Evolutionary conservation across 805 yeast species (phyloP).

Genomic region (Isabelozyma heimii): DNA sequence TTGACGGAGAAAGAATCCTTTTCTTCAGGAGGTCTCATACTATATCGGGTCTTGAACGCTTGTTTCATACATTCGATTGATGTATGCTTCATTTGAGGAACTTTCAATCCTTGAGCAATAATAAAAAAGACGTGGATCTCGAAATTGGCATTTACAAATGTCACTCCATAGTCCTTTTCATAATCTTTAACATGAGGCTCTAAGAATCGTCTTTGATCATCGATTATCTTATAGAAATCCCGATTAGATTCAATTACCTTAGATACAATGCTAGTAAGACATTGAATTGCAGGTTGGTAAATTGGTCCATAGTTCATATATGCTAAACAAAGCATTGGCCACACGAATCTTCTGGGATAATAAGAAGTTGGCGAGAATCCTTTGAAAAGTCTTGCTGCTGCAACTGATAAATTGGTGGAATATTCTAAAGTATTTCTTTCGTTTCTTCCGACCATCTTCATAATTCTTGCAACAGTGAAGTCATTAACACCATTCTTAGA

Average conservation of each 20-base stretch:
- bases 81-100: slow-evolving; percentile 53
- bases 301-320: slow-evolving; percentile 25
- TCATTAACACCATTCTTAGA: slow-evolving; percentile 64
- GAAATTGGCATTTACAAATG: slow-evolving; percentile 44
- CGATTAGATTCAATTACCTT: slow-evolving; percentile 12
- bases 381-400: slow-evolving; percentile 46
- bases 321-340: slow-evolving; percentile 41
- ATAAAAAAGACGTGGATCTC: slow-evolving; percentile 49
- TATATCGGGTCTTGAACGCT: slow-evolving; percentile 42
- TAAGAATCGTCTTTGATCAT: slow-evolving; percentile 32
- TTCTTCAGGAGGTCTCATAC: slow-evolving; percentile 19
- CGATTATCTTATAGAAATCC: slow-evolving; percentile 18
- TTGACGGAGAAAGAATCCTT: slow-evolving; percentile 3
- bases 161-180: slow-evolving; percentile 42
- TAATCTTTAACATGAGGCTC: slow-evolving; percentile 39
- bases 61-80: slow-evolving; percentile 45
- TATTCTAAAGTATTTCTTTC: slow-evolving; percentile 24
- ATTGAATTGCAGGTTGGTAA: slow-evolving; percentile 31
- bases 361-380: slow-evolving; percentile 47
- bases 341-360: slow-evolving; percentile 47
- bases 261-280: slow-evolving; percentile 23
- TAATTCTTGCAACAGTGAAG: slow-evolving; percentile 35
- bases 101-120: slow-evolving; percentile 55
- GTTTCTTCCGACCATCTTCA: slow-evolving; percentile 23
- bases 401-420: slow-evolving; percentile 38